Percentiles rank a stretch among this genome's conserved stretches.
Evolutionary conservation across 1,139 yeast species (phyloP).

Genomic region (Suhomyces chickasaworum): DNA sequence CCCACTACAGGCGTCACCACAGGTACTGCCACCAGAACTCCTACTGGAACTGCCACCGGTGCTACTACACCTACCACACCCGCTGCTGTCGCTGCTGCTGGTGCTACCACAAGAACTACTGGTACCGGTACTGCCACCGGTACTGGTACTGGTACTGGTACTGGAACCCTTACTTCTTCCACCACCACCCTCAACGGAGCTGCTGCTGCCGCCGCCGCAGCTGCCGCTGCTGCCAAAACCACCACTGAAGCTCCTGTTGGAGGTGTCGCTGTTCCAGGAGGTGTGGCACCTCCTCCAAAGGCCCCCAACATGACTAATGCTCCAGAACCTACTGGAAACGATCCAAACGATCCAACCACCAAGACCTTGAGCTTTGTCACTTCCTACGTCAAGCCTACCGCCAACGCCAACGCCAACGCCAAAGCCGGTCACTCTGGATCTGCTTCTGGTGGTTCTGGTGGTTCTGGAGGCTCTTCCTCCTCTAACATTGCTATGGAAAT

Average conservation of each 20-base stretch:
- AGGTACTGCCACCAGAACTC: constrained; percentile 7
- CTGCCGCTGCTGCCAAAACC: constrained; percentile 18
- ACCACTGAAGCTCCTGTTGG: constrained; percentile 18
- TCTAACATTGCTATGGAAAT: background rate
- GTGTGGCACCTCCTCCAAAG: constrained; percentile 20
- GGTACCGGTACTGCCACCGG: constrained; percentile 32
- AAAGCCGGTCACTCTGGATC: constrained; percentile 1
- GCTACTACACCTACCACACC: constrained; percentile 12
- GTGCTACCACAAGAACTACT: constrained; percentile 17
- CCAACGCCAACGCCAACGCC: background rate
- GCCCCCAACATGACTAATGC: constrained; percentile 11
- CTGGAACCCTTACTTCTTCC: constrained; percentile 13
- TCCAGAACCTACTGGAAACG: constrained; percentile 18
- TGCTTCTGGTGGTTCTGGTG: background rate
- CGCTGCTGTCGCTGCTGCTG: constrained; percentile 14
- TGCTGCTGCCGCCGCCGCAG: constrained; percentile 15
- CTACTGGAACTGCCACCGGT: background rate
- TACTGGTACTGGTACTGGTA: constrained; percentile 28
- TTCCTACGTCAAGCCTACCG: constrained; percentile 10
- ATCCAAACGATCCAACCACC: constrained; percentile 19
- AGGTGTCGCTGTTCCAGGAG: constrained; percentile 17
- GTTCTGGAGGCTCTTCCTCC: constrained; percentile 1
- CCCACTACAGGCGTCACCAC: constrained; percentile 1
- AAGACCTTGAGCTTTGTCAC: constrained; percentile 19
- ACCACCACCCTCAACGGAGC: constrained; percentile 11